Percentiles rank a stretch among this genome's conserved stretches.
Evolutionary conservation across 2,329 filamentous ascomycete genomes (phyloP).

Genomic region (Fusarium burgessii): DNA sequence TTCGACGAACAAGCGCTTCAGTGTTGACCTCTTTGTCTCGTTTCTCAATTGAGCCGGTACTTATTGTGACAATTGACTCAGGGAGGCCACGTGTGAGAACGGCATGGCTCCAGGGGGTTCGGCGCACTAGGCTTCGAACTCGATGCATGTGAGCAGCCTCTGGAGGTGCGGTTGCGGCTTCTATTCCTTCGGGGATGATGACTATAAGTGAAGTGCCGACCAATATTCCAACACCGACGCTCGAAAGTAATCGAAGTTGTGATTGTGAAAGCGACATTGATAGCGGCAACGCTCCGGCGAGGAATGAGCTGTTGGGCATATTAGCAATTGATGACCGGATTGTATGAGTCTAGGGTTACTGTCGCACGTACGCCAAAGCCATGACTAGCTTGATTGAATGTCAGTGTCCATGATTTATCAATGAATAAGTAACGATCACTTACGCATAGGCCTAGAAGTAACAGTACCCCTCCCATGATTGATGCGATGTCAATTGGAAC

Average conservation of each 20-base stretch:
- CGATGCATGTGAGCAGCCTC: slow-evolving; percentile 55
- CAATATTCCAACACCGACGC: slow-evolving; percentile 91
- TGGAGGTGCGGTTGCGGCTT: slow-evolving; percentile 79
- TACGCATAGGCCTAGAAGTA: slow-evolving; percentile 58
- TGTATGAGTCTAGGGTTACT: slow-evolving; percentile 24
- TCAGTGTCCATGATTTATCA: slow-evolving; percentile 37
- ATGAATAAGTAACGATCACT: slow-evolving; percentile 33
- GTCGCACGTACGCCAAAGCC: slow-evolving; percentile 66
- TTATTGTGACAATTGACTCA: slow-evolving; percentile 39
- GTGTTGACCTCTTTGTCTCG: slow-evolving; percentile 16
- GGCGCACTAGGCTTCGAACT: slow-evolving; percentile 49
- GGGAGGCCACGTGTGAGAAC: slow-evolving; percentile 43
- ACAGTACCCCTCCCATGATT: slow-evolving; percentile 56
- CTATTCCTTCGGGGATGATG: slow-evolving; percentile 96
- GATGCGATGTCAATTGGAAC: slow-evolving; percentile 26
- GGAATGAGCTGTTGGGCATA: slow-evolving; percentile 77
- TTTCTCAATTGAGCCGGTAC: slow-evolving; percentile 20
- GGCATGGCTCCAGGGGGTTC: slow-evolving; percentile 49
- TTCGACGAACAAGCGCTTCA: slow-evolving; percentile 32
- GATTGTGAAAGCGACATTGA: slow-evolving; percentile 89
- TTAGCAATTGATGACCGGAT: slow-evolving; percentile 34
- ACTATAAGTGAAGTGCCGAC: slow-evolving; percentile 96
- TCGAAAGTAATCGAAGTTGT: slow-evolving; percentile 89
- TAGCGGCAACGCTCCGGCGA: slow-evolving; percentile 90
- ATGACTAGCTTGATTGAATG: slow-evolving; percentile 61